Percentiles rank a stretch among this genome's conserved stretches.
These are phyloP conservation scores for Prunus davidiana DNA, from an alignment of 306 rosid species.

Conservation along the genomic window DNA sequence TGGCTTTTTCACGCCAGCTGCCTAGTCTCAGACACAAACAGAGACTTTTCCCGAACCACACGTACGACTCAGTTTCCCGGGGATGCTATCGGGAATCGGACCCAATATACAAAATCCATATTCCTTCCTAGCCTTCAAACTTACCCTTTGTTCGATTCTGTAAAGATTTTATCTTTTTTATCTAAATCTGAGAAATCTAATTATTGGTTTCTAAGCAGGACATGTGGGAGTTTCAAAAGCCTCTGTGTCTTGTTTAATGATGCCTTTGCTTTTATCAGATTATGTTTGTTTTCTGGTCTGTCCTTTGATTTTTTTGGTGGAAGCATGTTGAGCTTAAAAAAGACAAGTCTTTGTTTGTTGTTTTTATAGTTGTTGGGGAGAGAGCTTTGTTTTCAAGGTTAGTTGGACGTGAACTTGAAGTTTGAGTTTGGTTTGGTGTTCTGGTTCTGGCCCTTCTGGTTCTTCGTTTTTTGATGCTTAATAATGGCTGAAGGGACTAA, in stretches of 20 bases:
- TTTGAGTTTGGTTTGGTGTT: conserved; percentile 12
- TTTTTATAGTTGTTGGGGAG: background rate
- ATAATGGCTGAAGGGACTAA: conserved; percentile 24
- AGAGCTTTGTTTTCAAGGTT: conserved; percentile 15
- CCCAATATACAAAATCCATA: background rate
- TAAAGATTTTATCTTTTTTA: too few species aligned
- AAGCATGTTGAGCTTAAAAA: background rate
- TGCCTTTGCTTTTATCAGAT: background rate
- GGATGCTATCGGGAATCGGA: background rate
- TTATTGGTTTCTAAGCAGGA: background rate
- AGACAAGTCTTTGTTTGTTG: background rate
- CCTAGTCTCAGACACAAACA: too few species aligned
- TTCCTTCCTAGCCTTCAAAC: background rate
- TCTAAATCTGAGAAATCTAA: background rate
- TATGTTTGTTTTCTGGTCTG: background rate
- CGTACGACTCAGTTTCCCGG: background rate
- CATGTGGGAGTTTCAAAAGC: background rate
- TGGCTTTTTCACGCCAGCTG: background rate
- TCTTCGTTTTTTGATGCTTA: conserved; percentile 10
- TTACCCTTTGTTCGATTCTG: background rate
- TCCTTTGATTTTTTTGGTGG: background rate
- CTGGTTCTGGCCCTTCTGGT: conserved; percentile 8
- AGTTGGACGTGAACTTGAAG: background rate
- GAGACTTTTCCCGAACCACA: background rate
- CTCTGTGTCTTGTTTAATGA: background rate